A percentile compares a stretch with the other conserved stretches of the same genome.
These are phyloP conservation scores for Candida anglica DNA, from an alignment of 805 yeast genomes.

Conservation along the genomic window DNA sequence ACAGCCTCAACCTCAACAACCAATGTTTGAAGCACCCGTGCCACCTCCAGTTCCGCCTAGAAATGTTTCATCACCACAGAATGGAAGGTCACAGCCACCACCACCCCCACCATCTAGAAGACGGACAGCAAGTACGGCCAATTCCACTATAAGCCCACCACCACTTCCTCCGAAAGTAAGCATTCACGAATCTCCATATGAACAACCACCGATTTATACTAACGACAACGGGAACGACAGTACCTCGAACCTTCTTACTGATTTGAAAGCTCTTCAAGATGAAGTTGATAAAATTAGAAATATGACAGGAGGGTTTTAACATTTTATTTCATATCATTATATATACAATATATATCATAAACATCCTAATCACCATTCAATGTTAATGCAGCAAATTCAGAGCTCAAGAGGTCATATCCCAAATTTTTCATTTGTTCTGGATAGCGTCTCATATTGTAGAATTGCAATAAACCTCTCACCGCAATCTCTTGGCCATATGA, in stretches of 20 bases:
- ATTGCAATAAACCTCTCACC: constrained; percentile 70
- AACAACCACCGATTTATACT: constrained; percentile 5
- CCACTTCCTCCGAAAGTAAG: constrained; percentile 27
- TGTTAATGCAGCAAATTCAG: constrained; percentile 16
- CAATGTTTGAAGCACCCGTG: constrained; percentile 1
- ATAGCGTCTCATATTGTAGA: constrained; percentile 64
- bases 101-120: constrained; percentile 42
- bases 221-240: constrained; percentile 19
- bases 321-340: not conserved
- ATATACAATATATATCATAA: no score
- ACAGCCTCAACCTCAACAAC: no score
- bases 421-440: constrained; percentile 47
- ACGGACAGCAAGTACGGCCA: constrained; percentile 13
- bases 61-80: not conserved
- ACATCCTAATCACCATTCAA: constrained; percentile 9
- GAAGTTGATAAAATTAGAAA: constrained; percentile 59
- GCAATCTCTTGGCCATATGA: constrained; percentile 86
- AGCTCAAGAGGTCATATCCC: constrained; percentile 40
- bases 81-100: constrained; percentile 29
- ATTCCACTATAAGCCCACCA: constrained; percentile 13
- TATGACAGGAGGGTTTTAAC: constrained; percentile 42
- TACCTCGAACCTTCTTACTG: constrained; percentile 55
- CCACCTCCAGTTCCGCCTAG: constrained; percentile 20
- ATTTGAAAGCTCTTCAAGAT: constrained; percentile 61
- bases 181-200: constrained; percentile 9